Evolutionary conservation across 1,139 yeast genomes (phyloP), one percentile per base, ranked within the genome.

Genomic region (Suhomyces wounanorum): DNA sequence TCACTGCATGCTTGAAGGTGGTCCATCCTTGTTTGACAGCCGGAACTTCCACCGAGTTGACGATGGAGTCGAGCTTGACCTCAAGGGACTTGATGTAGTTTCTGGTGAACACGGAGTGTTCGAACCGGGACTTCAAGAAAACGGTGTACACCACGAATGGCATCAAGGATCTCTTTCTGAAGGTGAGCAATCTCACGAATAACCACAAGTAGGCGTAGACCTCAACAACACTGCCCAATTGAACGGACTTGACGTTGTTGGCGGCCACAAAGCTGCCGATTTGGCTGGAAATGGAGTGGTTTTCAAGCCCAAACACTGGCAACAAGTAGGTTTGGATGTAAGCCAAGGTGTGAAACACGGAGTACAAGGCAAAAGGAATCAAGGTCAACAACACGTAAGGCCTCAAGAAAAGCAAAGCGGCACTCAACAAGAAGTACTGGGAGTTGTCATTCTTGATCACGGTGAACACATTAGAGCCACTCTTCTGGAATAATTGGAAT

Each of bases 101-200:
- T 70, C 90, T 84, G 54, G 91, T 87, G 72, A 84, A 85, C 42
- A 83, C 76, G 8, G 95, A 87, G 60, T 83, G 85, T 65, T 89
- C 96, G 65, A 77, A 89, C 68, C 96, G 82, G 54, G 87, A 71
- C 70, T 89, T 89, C 67, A 90, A 77, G 70, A 92, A 92, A 18
- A 83, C 55, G 30, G 82, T 64, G 69, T 87, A 90, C 40, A 81
- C 68, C 25, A 79, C 57, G 43, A 88, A 76, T 16, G 85, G 81
- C 51, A 84, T 61, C 76, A 89, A 78, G 38, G 92, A 84, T 61
- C 84, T 82, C 60, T 72, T 76, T 65, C 84, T 78, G 73, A 85
- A 85, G n/a, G 85, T 65, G 43, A 90, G 46, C 30, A 88, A 81
- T 58, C 83, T 75, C 49, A 83, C 45, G 11, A 82, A 50, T 55